phyloP scores from a whole-genome alignment of 345 rosid genomes.

The Sonneratia caseolaris region DNA sequence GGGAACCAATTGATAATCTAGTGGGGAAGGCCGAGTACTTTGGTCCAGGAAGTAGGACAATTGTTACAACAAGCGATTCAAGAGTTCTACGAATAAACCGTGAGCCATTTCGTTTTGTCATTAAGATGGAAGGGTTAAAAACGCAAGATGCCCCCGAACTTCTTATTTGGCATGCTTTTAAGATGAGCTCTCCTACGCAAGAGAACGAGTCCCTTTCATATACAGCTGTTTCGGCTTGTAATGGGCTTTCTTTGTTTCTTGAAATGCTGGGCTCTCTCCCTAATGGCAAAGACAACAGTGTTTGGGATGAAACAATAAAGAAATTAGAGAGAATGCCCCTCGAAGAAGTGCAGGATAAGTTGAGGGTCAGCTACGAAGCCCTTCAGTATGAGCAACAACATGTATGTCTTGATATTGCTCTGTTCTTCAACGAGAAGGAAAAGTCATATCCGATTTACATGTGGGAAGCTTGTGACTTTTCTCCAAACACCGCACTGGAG shows the following conservation, averaged over 20 bases:
- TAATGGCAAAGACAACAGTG: not conserved
- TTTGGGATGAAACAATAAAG: not conserved
- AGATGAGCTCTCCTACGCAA: not conserved
- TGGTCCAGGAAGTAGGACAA: slow-evolving; percentile 1
- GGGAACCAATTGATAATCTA: not conserved
- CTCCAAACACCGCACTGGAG: not conserved
- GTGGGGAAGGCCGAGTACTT: not conserved
- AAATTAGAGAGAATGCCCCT: not conserved
- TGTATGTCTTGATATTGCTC: slow-evolving; percentile 7
- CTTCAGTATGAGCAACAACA: not conserved
- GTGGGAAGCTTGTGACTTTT: not conserved
- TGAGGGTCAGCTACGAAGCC: not conserved
- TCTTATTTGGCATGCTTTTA: slow-evolving; percentile 7
- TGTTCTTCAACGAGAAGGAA: not conserved
- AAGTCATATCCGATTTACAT: not conserved
- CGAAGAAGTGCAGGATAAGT: not conserved
- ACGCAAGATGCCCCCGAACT: not conserved
- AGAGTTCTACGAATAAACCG: not conserved
- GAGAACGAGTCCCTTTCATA: not conserved
- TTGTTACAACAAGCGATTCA: not conserved
- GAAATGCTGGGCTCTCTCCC: slow-evolving; percentile 2
- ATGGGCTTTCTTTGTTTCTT: slow-evolving; percentile 2
- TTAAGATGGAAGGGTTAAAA: not conserved
- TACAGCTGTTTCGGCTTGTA: not conserved
- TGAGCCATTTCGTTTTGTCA: too few relatives aligned